Base-by-base conservation (phyloP, 2,329 filamentous ascomycete species). In the Epichloe sibirici region DNA sequence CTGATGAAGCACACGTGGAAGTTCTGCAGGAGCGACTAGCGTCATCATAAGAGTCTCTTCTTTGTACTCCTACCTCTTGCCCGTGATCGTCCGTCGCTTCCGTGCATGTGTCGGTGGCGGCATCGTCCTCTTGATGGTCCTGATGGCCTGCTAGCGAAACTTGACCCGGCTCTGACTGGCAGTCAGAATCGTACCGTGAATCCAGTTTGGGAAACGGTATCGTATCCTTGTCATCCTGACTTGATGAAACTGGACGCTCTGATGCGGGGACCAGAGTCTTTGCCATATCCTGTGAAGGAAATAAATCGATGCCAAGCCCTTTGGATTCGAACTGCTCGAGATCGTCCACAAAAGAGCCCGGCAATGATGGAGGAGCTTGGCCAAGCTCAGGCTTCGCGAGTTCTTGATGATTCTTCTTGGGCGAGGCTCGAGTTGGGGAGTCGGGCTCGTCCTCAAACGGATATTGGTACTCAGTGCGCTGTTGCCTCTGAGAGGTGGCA, bases 241-340 rank as follows among this genome's bases (percentile, higher is more conserved):
- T 53, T 17, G 42, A 4, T 25, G 45, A 39, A 17, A 44, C 48
- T 38, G 56, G 47, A 44, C 61, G 57, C 11, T 62, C 57, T 25
- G 53, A 70, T 8, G 74, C 72, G 8, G 74, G 71, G 35, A 79
- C 61, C 43, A 78, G 74, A 5, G 73, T 74, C 49, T 78, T 72
- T 17, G 72, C 75, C 9, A 74, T 74, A 56, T 72, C 68, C 48
- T 71, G 60, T 3, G 56, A 48, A 45, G 58, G 51, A 17, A 58
- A 55, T n/a, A 52, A 48, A 37, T 52, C 53, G n/a, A 54, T 55
- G n/a, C 50, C 50, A n/a, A 50, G 53, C 15, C 43, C 47, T 31
- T 35, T 9, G n/a, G 28, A 21, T 45, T 46, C 46, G n/a, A 44
- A 6, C 7, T 42, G 25, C 17, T 48, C 11, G 21, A 6, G 15